Percentiles rank a stretch among this genome's conserved stretches.
Evolutionary conservation across 78 protist genomes (phyloP).

Genomic region (Chrysochromulina parva): DNA sequence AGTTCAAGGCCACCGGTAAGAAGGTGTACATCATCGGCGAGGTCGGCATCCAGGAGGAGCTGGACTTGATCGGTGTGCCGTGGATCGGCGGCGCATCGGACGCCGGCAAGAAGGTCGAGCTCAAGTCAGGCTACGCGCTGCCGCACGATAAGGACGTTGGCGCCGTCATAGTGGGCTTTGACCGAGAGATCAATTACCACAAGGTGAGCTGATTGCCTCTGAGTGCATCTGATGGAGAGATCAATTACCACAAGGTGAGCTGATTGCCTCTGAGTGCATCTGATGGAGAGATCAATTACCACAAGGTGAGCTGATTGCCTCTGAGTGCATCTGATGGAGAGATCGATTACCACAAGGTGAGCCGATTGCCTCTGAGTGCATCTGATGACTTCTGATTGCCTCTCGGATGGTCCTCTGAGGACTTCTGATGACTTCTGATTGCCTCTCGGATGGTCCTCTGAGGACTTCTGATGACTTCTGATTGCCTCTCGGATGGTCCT

Average conservation of each 20-base stretch:
- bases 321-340: neutral
- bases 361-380: too few relatives aligned
- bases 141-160: slow-evolving; percentile 29
- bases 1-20: slow-evolving; percentile 50
- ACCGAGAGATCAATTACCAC: slow-evolving; percentile 41
- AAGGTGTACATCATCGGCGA: slow-evolving; percentile 58
- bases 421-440: too few relatives aligned
- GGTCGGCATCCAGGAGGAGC: slow-evolving; percentile 53
- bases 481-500: too few relatives aligned
- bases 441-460: too few relatives aligned
- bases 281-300: slow-evolving; percentile 41
- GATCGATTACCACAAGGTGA: slow-evolving; percentile 42
- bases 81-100: slow-evolving; percentile 13
- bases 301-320: neutral
- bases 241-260: slow-evolving; percentile 41
- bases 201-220: neutral
- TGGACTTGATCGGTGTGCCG: slow-evolving; percentile 36
- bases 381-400: too few relatives aligned
- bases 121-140: slow-evolving; percentile 15
- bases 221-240: slow-evolving; percentile 1
- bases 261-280: neutral
- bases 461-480: too few relatives aligned
- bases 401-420: too few relatives aligned
- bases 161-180: slow-evolving; percentile 58
- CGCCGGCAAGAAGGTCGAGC: slow-evolving; percentile 34